Percentiles rank a stretch among this genome's conserved stretches.
Conservation (phyloP, 1,284 basidiomycete genomes). For the Austroboletus novae-zelandiae region DNA sequence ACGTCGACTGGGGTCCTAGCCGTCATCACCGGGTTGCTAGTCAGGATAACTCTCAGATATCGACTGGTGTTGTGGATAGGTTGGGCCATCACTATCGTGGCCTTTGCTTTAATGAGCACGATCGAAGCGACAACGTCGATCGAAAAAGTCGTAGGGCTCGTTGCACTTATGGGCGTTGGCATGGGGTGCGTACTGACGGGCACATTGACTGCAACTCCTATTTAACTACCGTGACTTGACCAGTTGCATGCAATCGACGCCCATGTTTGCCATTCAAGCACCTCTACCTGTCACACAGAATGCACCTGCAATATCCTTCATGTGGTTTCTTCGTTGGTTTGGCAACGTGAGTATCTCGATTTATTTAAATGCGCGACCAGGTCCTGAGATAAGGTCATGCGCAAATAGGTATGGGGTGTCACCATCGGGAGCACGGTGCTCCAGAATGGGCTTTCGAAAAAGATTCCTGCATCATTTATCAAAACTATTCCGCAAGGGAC, state of each 20-base stretch:
- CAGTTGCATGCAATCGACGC: no score
- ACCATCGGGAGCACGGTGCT: conserved; percentile 27
- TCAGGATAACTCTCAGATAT: conserved; percentile 4
- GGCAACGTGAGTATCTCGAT: no score
- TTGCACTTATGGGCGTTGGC: conserved; percentile 3
- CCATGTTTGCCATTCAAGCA: no score
- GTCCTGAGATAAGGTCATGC: no score
- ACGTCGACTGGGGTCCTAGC: background rate
- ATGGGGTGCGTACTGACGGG: conserved; percentile 6
- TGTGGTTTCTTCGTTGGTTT: no score
- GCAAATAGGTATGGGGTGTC: conserved; percentile 34
- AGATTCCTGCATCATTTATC: conserved; percentile 23
- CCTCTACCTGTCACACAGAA: no score
- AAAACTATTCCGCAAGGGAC: conserved; percentile 6
- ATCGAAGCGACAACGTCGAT: conserved; percentile 1
- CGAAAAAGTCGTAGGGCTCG: background rate
- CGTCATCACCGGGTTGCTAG: conserved; percentile 3
- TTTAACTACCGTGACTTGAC: background rate
- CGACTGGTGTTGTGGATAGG: conserved; percentile 9
- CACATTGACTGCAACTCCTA: background rate
- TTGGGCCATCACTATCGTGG: conserved; percentile 1
- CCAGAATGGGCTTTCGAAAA: no score
- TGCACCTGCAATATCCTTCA: no score
- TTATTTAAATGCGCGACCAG: no score
- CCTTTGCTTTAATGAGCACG: conserved; percentile 7